Evolutionary conservation across 140 eudicot species (phyloP).

Genomic region (Erigeron philadelphicus): DNA sequence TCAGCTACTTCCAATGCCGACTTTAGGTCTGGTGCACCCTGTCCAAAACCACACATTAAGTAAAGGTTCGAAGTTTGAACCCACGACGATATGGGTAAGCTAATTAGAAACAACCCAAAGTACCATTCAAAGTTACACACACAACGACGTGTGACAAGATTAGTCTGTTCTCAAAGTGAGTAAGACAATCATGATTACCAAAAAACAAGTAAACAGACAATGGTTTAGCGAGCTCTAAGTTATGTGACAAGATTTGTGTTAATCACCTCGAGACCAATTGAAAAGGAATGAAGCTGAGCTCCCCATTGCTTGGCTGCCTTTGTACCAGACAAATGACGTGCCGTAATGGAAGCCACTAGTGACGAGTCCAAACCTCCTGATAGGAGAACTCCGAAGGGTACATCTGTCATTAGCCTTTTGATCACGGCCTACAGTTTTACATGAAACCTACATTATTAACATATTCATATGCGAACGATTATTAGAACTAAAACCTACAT

Average conservation of each 20-base stretch:
- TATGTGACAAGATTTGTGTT: too few species aligned
- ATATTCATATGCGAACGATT: too few species aligned
- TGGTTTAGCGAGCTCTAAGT: too few species aligned
- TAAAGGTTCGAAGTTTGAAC: too few species aligned
- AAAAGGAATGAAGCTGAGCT: conserved; percentile 70
- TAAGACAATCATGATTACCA: too few species aligned
- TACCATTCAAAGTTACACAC: too few species aligned
- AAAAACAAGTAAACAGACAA: too few species aligned
- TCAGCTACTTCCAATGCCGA: conserved; percentile 86
- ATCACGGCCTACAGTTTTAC: conserved; percentile 45
- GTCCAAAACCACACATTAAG: background rate
- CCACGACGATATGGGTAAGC: too few species aligned
- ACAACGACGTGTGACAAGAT: too few species aligned
- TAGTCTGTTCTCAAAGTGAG: too few species aligned
- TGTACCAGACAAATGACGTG: conserved; percentile 67
- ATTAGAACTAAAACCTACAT: too few species aligned
- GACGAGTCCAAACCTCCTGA: conserved; percentile 67
- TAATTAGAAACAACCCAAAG: too few species aligned
- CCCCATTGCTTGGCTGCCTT: conserved; percentile 80
- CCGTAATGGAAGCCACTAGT: conserved; percentile 58
- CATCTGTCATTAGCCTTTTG: conserved; percentile 76
- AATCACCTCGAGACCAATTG: conserved; percentile 66
- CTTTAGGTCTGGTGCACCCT: conserved; percentile 72
- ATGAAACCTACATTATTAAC: background rate
- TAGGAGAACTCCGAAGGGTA: conserved; percentile 78